Evolutionary conservation across 129 eudicot species (phyloP), one percentile per base, ranked within the genome.

Genomic region (Rutidosis leptorrhynchoides): DNA sequence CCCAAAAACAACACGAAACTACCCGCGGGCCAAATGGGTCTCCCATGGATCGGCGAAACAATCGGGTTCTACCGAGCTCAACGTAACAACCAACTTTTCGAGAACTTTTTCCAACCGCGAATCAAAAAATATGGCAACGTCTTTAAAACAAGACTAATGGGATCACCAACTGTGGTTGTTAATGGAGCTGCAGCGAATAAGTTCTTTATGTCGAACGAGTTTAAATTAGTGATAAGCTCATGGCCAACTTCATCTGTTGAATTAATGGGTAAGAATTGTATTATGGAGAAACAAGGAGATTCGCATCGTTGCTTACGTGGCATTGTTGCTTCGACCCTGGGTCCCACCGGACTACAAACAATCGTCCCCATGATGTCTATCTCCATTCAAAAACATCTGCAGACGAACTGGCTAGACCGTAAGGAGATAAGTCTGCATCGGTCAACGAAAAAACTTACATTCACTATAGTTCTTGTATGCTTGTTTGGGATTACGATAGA

Each of bases 241-340:
- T 87, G 95, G 90, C 93, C 97, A 21, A 64, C 95, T 45, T 90
- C 97, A 0, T 80, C 95, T 0, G 95, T 90, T 2, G 81, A 90
- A 37, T 78, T 90, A 29, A 87, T 87, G 97, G 95, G 97, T 2
- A 74, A 45, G 61, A 64, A 84, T 37, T 87, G 83, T 12, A 87
- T 87, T 30, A 90, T 90, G 97, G 87, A 87, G 72, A 90, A 87
- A 77, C 87, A 83, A 58, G 97, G 95, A 21, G 93, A 87, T n/a
- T 77, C 78, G 0, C 95, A 90, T 40, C 75, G 84, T 20, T 63
- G 64, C 42, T 76, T 91, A 33, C 94, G 94, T 4, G 93, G 89
- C 9, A 69, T 88, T 9, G 74, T 88, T 2, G 67, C 98, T 52
- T 43, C 96, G 1, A 79, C 79, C 45, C 85, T 88, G 1, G 64